phyloP scores from a whole-genome alignment of 116 monocot species.

The Dioscorea cayenensis region DNA sequence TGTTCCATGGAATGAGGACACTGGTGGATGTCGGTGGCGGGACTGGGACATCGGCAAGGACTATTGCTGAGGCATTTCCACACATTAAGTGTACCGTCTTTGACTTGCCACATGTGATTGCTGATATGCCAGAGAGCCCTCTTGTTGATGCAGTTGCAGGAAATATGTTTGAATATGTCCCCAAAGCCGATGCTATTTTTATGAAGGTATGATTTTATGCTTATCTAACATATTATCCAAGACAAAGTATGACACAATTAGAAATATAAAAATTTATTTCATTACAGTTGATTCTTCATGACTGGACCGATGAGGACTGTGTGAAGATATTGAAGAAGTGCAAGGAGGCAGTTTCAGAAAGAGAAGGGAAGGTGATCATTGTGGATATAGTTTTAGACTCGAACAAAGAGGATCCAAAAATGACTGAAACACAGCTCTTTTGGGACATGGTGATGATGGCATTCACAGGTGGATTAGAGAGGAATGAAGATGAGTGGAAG shows the following conservation, averaged over 20 bases:
- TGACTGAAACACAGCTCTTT: constrained; percentile 5
- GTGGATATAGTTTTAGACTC: constrained; percentile 4
- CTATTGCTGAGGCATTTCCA: neutral
- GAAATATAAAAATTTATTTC: neutral
- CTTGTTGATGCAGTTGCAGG: constrained; percentile 12
- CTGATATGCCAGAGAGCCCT: neutral
- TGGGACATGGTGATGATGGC: constrained; percentile 8
- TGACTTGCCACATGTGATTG: constrained; percentile 19
- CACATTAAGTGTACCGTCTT: constrained; percentile 10
- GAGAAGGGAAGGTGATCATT: constrained; percentile 6
- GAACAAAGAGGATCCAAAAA: neutral
- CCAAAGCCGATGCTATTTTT: constrained; percentile 2
- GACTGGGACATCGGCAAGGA: no score
- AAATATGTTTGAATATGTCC: constrained; percentile 18
- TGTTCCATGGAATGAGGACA: no score
- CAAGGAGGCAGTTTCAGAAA: neutral
- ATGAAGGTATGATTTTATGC: no score
- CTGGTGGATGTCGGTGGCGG: no score
- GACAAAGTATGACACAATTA: neutral
- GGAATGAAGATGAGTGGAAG: constrained; percentile 7
- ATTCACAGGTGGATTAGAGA: neutral
- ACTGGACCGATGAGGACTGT: constrained; percentile 3
- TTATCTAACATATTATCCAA: no score
- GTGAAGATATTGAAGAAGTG: constrained; percentile 4
- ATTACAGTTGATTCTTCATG: neutral